Percentiles rank a stretch among this genome's conserved stretches.
Evolutionary conservation across 306 rosid genomes (phyloP).

Genomic region (Astragalus membranaceus): DNA sequence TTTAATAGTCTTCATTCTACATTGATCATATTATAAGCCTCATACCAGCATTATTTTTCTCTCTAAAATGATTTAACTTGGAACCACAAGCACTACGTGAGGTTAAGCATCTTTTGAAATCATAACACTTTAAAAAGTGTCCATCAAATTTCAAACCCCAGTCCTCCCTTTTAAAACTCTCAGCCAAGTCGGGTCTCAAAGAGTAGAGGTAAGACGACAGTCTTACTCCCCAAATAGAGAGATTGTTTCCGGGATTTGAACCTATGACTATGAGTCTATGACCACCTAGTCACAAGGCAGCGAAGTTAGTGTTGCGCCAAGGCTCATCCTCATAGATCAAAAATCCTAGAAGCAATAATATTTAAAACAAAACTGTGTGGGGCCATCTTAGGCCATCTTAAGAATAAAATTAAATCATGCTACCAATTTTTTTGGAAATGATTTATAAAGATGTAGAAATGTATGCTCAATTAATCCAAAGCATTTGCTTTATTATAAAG

Average conservation of each 20-base stretch:
- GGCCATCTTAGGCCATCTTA: too few species aligned
- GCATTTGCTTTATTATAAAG: slow-evolving; percentile 20
- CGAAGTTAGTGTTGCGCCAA: too few species aligned
- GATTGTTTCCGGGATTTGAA: too few species aligned
- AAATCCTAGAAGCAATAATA: background rate
- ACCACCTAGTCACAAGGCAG: too few species aligned
- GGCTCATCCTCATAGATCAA: background rate
- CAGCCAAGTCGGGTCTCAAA: too few species aligned
- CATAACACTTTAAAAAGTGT: background rate
- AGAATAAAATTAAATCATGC: background rate
- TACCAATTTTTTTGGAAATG: background rate
- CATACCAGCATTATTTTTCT: background rate
- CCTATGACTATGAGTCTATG: too few species aligned
- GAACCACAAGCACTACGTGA: background rate
- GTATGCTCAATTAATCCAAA: slow-evolving; percentile 1
- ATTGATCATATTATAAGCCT: background rate
- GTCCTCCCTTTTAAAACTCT: background rate
- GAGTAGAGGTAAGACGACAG: too few species aligned
- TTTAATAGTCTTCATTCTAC: background rate
- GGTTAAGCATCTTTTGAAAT: background rate
- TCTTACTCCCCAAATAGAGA: too few species aligned
- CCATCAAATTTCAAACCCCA: background rate
- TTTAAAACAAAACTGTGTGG: background rate
- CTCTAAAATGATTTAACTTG: background rate
- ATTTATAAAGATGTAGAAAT: background rate